Evolutionary conservation across 2,329 filamentous ascomycete species (phyloP).

Genomic region (Penicillium frequentans): DNA sequence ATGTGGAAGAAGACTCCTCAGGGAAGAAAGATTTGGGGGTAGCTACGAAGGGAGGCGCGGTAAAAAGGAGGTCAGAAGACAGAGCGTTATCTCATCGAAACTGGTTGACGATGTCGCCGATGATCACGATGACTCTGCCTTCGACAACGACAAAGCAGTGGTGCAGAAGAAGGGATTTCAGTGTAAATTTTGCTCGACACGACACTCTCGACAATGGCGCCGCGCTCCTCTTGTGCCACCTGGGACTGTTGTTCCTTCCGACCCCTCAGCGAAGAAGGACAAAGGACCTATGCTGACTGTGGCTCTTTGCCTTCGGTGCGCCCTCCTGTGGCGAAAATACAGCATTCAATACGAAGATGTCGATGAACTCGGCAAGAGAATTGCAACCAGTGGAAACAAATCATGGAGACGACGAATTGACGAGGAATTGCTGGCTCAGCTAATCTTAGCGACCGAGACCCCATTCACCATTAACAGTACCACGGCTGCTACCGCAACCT

Average conservation of each 20-base stretch:
- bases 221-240: conserved; percentile 77
- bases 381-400: conserved; percentile 73
- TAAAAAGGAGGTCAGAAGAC: conserved; percentile 74
- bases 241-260: conserved; percentile 66
- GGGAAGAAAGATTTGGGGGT: conserved; percentile 87
- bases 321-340: conserved; percentile 92
- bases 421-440: conserved; percentile 68
- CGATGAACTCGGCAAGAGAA: conserved; percentile 87
- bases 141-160: conserved; percentile 81
- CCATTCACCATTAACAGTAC: conserved; percentile 45
- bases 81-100: conserved; percentile 64
- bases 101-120: conserved; percentile 91
- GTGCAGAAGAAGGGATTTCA: conserved; percentile 79
- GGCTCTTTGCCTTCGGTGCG: conserved; percentile 86
- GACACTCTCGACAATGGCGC: conserved; percentile 83
- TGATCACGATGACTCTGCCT: conserved; percentile 90
- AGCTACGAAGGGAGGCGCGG: conserved; percentile 83
- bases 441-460: conserved; percentile 47
- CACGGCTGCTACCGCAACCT: conserved; percentile 46
- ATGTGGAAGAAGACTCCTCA: conserved; percentile 94
- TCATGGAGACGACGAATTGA: conserved; percentile 88
- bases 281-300: conserved; percentile 73
- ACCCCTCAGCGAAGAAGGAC: conserved; percentile 67
- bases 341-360: conserved; percentile 93
- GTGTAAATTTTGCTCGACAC: conserved; percentile 89